Percentiles rank a stretch among this genome's conserved stretches.
Evolutionary conservation across 805 yeast genomes (phyloP).

Genomic region (Yarrowia osloensis): DNA sequence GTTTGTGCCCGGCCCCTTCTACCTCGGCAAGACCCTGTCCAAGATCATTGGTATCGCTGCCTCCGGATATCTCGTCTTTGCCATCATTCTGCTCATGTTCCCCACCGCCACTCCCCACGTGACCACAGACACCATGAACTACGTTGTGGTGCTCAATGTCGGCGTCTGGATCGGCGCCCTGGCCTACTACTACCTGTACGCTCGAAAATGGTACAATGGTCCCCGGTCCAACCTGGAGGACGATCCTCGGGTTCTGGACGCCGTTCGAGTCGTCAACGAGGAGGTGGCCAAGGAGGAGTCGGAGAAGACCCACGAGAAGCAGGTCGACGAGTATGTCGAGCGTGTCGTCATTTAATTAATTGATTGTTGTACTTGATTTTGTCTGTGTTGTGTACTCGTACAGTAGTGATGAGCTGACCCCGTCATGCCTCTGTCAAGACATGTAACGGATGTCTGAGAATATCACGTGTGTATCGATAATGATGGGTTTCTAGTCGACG

Average conservation of each 20-base stretch:
- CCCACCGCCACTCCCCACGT: slow-evolving; percentile 49
- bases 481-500: no score
- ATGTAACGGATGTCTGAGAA: no score
- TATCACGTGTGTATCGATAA: no score
- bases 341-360: slow-evolving; percentile 17
- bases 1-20: slow-evolving; percentile 67
- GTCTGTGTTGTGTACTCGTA: neutral
- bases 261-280: slow-evolving; percentile 21
- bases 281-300: slow-evolving; percentile 20
- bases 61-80: slow-evolving; percentile 53
- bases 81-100: slow-evolving; percentile 61
- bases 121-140: slow-evolving; percentile 57
- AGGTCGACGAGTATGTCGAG: slow-evolving; percentile 7
- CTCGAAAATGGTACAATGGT: slow-evolving; percentile 58
- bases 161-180: slow-evolving; percentile 60
- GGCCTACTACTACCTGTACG: slow-evolving; percentile 55
- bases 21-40: slow-evolving; percentile 55
- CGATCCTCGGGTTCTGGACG: slow-evolving; percentile 19
- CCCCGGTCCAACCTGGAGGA: slow-evolving; percentile 46
- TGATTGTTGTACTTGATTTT: neutral
- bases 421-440: no score
- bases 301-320: slow-evolving; percentile 3
- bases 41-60: slow-evolving; percentile 51
- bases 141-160: slow-evolving; percentile 63
- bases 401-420: no score